A percentile compares a stretch with the other conserved stretches of the same genome.
Evolutionary conservation across 306 rosid species (phyloP).

Genomic region (Sindora glabra): DNA sequence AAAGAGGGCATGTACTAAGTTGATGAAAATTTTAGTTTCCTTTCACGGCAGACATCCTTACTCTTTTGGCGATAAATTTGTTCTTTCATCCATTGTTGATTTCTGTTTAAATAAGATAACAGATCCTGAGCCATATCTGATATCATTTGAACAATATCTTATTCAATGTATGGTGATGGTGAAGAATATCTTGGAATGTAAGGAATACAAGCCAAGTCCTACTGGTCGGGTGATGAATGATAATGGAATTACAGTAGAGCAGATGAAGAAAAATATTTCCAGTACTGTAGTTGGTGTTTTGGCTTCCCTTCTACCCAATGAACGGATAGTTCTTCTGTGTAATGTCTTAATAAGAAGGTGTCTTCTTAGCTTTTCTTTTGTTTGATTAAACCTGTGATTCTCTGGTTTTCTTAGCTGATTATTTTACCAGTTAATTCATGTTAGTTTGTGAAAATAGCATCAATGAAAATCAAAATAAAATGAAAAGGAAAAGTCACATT

Average conservation of each 20-base stretch:
- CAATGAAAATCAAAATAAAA: neutral
- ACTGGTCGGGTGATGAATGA: constrained; percentile 91
- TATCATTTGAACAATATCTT: constrained; percentile 79
- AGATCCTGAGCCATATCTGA: constrained; percentile 66
- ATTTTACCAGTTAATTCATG: neutral
- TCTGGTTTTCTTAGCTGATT: constrained; percentile 18
- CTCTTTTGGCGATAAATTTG: constrained; percentile 77
- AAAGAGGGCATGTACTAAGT: constrained; percentile 74
- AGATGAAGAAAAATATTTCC: constrained; percentile 79
- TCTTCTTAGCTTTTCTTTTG: constrained; percentile 7
- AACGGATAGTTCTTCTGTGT: constrained; percentile 64
- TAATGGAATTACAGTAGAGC: constrained; percentile 65
- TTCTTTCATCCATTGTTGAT: constrained; percentile 69
- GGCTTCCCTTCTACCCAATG: constrained; percentile 75
- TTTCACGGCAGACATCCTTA: constrained; percentile 90
- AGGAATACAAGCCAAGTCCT: constrained; percentile 79
- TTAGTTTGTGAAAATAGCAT: neutral
- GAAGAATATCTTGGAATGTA: constrained; percentile 83
- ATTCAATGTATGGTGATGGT: constrained; percentile 96
- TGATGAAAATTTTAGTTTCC: constrained; percentile 84
- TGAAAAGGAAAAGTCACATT: too few species aligned
- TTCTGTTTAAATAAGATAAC: constrained; percentile 84
- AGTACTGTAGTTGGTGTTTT: constrained; percentile 68
- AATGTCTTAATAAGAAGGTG: constrained; percentile 81
- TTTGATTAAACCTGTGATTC: constrained; percentile 9